These are phyloP conservation scores for Leccinellum luteum DNA, from an alignment of 768 basidiomycete genomes.

Conservation along the genomic window DNA sequence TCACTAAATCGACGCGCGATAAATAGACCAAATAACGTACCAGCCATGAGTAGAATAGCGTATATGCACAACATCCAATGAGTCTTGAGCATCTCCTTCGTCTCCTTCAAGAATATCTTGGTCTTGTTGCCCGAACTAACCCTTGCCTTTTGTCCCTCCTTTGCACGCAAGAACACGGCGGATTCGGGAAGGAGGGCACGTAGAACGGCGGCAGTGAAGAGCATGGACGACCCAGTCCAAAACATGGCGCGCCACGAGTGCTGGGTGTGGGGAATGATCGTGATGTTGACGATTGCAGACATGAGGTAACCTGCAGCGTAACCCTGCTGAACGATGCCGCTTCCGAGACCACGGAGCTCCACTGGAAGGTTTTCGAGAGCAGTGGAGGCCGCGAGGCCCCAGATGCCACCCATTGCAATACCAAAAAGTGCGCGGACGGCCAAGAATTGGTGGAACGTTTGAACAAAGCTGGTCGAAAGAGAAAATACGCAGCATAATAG, in stretches of 20 bases:
- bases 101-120: constrained; percentile 68
- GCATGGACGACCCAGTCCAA: constrained; percentile 74
- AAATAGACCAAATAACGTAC: constrained; percentile 19
- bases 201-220: constrained; percentile 63
- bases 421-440: constrained; percentile 81
- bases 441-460: constrained; percentile 76
- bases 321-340: constrained; percentile 89
- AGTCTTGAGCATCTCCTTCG: constrained; percentile 69
- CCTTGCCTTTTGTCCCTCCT: constrained; percentile 48
- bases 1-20: background rate
- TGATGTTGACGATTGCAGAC: constrained; percentile 80
- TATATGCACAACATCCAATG: constrained; percentile 87
- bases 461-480: constrained; percentile 77
- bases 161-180: constrained; percentile 65
- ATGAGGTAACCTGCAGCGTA: constrained; percentile 87
- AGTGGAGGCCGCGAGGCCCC: constrained; percentile 82
- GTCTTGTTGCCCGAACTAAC: constrained; percentile 50
- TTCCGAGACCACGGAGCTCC: constrained; percentile 83
- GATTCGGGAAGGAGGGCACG: constrained; percentile 78
- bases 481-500: constrained; percentile 69
- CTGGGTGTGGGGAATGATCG: constrained; percentile 39
- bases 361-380: constrained; percentile 89
- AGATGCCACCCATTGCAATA: constrained; percentile 86
- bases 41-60: constrained; percentile 78
- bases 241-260: constrained; percentile 75